phyloP scores from a whole-genome alignment of 192 early-diverging fungal genomes.

The Kappamyces sp. region DNA sequence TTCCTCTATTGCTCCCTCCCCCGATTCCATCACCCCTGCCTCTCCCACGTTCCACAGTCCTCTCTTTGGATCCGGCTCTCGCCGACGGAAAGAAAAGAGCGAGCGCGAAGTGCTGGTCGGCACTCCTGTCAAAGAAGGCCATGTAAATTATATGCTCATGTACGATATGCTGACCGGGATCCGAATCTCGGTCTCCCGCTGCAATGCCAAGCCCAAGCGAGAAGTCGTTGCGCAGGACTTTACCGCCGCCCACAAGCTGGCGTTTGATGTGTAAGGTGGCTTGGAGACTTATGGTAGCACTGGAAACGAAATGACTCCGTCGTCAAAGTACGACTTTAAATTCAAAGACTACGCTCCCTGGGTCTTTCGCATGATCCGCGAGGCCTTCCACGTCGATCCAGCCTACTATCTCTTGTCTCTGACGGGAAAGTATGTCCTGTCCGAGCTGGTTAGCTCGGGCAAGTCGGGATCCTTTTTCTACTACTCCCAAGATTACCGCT shows the following conservation, averaged over 20 bases:
- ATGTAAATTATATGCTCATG: conserved; percentile 94
- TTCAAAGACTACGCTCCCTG: conserved; percentile 99
- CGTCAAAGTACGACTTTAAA: conserved; percentile 94
- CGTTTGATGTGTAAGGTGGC: conserved; percentile 82
- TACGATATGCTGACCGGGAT: conserved; percentile 99
- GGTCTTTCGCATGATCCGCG: conserved; percentile 88
- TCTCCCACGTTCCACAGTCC: too few relatives aligned
- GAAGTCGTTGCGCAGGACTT: conserved; percentile 72
- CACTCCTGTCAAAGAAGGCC: conserved; percentile 87
- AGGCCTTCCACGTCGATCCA: conserved; percentile 81
- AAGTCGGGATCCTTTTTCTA: conserved; percentile 97
- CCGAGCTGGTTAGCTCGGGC: conserved; percentile 88
- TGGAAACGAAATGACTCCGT: conserved; percentile 93
- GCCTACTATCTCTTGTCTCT: conserved; percentile 90
- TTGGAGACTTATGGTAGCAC: conserved; percentile 37
- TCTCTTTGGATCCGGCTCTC: too few relatives aligned
- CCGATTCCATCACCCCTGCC: too few relatives aligned
- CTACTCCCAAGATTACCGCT: conserved; percentile 95
- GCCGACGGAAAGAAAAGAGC: too few relatives aligned
- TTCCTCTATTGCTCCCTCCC: too few relatives aligned
- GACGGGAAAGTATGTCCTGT: conserved; percentile 94
- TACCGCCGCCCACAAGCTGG: conserved; percentile 81
- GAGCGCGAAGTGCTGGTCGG: conserved; percentile 58
- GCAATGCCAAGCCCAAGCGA: conserved; percentile 74
- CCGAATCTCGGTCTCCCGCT: conserved; percentile 80